phyloP scores from a whole-genome alignment of 2,329 filamentous ascomycete genomes.

The Thelonectria discophora region DNA sequence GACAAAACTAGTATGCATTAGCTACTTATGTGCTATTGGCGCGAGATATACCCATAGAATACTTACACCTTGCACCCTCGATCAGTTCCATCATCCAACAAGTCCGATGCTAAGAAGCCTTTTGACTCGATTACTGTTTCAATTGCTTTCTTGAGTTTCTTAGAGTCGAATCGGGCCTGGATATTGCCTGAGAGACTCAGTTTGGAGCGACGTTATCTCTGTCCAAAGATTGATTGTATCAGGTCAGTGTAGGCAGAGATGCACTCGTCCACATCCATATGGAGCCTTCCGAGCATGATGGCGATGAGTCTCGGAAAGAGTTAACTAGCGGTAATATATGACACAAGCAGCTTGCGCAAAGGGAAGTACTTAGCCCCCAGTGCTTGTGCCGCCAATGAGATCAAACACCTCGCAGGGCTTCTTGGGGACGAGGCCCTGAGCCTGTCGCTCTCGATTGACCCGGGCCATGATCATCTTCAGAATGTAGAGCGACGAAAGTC shows the following conservation, averaged over 20 bases:
- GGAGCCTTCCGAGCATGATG: slow-evolving; percentile 6
- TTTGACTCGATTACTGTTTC: neutral
- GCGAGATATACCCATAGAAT: neutral
- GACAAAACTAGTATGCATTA: neutral
- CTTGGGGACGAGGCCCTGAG: neutral
- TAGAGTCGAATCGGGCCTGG: neutral
- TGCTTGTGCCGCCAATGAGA: slow-evolving; percentile 12
- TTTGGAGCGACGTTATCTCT: neutral
- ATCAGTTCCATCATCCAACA: neutral
- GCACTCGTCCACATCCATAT: slow-evolving; percentile 6
- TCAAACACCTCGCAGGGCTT: slow-evolving; percentile 17
- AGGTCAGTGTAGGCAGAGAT: neutral
- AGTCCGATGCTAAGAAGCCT: neutral
- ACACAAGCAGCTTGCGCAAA: no score
- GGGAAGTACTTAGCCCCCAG: slow-evolving; percentile 4
- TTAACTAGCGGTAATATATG: neutral
- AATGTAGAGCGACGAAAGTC: slow-evolving; percentile 10
- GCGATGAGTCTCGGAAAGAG: slow-evolving; percentile 5
- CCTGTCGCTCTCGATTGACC: accelerated
- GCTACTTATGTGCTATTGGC: neutral
- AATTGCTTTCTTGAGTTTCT: neutral
- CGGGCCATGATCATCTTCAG: neutral
- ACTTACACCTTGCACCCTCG: neutral
- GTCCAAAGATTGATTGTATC: neutral
- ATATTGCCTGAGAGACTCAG: neutral